Base-by-base conservation (phyloP, 73 alveolate genomes). In the Paramecium pentaurelia region DNA sequence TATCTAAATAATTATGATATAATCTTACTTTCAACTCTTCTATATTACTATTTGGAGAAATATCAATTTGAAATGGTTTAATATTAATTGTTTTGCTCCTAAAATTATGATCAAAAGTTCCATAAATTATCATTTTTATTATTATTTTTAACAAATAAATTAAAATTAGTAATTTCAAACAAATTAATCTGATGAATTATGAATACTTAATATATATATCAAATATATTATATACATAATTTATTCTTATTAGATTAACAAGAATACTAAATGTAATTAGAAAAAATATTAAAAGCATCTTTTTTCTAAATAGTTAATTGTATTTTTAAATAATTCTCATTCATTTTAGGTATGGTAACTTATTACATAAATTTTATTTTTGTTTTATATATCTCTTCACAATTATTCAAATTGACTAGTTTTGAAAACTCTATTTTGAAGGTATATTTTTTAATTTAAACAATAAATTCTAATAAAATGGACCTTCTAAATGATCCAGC, bases 401-500 rank as follows among this genome's bases (percentile, higher is more conserved):
- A 22, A 22, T 49, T 12, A 49, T 49, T 49, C 7, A 49, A 49
- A 49, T 12, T 27, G 14, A 16, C 60, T 49, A 3, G 28, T 27
- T 49, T 16, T 0, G 60, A 12, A 2, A 49, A 49, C 20, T 12
- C 7, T 40, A 12, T 49, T 49, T 49, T n/a, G 60, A 14, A 47
- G 8, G 20, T 49, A 49, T 49, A 14, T 49, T 49, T 49, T 49
- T 16, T 49, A 49, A 49, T 49, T 49, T 49, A 49, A 49, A 27
- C 0, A 49, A 49, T 60, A 18, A 22, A 60, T 60, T 22, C 40
- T 27, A 14, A 16, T 36, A 58, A 34, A 27, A 71, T 71, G 86
- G 86, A 71, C 58, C 34, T 34, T 34, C 58, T 71, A 11, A 71
- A 34, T 14, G 86, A 71, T 20, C 86, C 86, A 71, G 86, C 86